These are phyloP conservation scores for Chaetomium globosum DNA, from an alignment of 2,329 filamentous ascomycete genomes.

Conservation along the genomic window DNA sequence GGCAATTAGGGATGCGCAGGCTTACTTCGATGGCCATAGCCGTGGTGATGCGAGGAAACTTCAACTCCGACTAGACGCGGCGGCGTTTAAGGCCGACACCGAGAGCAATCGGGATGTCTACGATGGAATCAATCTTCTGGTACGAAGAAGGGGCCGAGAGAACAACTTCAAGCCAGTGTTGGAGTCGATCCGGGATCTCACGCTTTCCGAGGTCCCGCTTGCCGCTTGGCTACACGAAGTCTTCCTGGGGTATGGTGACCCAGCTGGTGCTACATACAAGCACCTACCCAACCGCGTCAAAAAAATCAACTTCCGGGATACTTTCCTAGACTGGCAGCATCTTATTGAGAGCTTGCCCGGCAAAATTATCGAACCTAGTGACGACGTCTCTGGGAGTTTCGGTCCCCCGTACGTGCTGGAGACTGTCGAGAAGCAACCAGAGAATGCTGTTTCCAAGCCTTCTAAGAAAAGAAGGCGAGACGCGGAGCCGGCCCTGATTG, in stretches of 20 bases:
- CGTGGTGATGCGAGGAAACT: constrained; percentile 68
- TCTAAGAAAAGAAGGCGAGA: constrained; percentile 88
- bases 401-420: constrained; percentile 86
- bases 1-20: constrained; percentile 64
- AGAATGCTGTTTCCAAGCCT: constrained; percentile 56
- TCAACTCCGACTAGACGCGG: constrained; percentile 78
- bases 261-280: constrained; percentile 82
- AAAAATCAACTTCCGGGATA: constrained; percentile 87
- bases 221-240: constrained; percentile 95
- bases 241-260: constrained; percentile 96
- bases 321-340: constrained; percentile 94
- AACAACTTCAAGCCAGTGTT: constrained; percentile 97
- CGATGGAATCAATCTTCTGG: constrained; percentile 79
- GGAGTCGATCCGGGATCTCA: constrained; percentile 85
- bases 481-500: constrained; percentile 65
- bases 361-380: constrained; percentile 78
- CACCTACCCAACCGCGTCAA: constrained; percentile 76
- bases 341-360: constrained; percentile 87
- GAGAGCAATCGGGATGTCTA: constrained; percentile 81
- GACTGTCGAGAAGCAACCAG: constrained; percentile 57
- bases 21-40: constrained; percentile 64
- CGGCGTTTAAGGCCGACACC: constrained; percentile 75
- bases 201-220: constrained; percentile 80
- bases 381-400: constrained; percentile 72
- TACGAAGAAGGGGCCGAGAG: constrained; percentile 81